A percentile compares a stretch with the other conserved stretches of the same genome.
phyloP scores from a whole-genome alignment of 1,139 yeast genomes.

The Pichia sp. region DNA sequence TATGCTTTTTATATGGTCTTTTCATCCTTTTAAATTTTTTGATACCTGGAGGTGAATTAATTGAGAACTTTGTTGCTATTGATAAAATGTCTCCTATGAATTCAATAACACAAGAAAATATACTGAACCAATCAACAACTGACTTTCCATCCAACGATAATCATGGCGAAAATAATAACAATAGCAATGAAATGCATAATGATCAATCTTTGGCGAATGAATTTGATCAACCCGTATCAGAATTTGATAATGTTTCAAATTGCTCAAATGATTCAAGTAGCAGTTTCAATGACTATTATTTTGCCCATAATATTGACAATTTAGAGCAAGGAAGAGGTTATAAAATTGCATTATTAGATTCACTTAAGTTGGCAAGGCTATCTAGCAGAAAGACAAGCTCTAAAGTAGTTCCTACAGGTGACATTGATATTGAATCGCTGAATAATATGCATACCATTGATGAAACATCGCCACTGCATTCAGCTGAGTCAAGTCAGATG shows the following conservation, averaged over 20 bases:
- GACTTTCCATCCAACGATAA: not conserved
- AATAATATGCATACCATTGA: not conserved
- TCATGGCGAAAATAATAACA: not conserved
- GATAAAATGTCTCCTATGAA: not conserved
- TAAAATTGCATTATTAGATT: constrained; percentile 26
- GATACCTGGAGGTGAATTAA: constrained; percentile 14
- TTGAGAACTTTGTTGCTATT: not conserved
- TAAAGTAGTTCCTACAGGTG: not conserved
- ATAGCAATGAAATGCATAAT: not conserved
- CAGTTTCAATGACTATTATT: constrained; percentile 14
- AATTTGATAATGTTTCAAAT: not conserved
- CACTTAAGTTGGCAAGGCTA: constrained; percentile 23
- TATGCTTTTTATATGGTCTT: constrained; percentile 36
- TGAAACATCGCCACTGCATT: constrained; percentile 2
- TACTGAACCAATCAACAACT: not conserved
- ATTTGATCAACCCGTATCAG: not conserved
- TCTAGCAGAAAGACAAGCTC: constrained; percentile 7
- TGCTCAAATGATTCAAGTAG: constrained; percentile 6
- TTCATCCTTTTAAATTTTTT: constrained; percentile 33
- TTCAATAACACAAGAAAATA: not conserved
- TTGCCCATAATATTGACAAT: constrained; percentile 23
- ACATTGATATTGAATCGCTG: constrained; percentile 6
- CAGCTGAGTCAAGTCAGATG: constrained; percentile 1
- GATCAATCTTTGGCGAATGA: not conserved
- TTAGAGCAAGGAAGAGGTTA: constrained; percentile 23